Percentiles rank a stretch among this genome's conserved stretches.
These are phyloP conservation scores for Coniochaeta sp. DNA, from an alignment of 2,329 filamentous ascomycete genomes.

Conservation along the genomic window DNA sequence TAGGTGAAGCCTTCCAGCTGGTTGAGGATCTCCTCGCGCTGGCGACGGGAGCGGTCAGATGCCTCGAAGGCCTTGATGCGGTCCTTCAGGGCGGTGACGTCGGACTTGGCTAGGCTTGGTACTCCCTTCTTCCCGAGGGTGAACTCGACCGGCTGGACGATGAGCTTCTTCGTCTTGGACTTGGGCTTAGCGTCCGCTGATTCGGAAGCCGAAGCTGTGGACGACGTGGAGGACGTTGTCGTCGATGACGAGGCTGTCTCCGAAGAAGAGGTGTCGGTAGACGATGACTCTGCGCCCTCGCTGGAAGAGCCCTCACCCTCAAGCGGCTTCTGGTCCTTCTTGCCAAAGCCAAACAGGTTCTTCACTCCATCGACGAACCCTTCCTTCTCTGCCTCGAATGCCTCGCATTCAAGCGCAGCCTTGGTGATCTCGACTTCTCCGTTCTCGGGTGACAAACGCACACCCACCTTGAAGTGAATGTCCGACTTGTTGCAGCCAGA, in stretches of 20 bases:
- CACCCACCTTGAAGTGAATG: constrained; percentile 71
- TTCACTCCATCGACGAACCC: constrained; percentile 90
- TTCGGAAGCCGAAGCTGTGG: constrained; percentile 39
- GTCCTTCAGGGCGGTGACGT: constrained; percentile 50
- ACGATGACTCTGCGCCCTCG: constrained; percentile 30
- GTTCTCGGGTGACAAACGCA: constrained; percentile 64
- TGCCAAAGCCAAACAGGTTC: constrained; percentile 90
- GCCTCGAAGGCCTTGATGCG: constrained; percentile 78
- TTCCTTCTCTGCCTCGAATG: constrained; percentile 65
- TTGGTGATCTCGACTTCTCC: constrained; percentile 74
- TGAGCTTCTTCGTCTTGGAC: constrained; percentile 53
- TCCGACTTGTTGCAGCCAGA: constrained; percentile 70
- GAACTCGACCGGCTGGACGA: constrained; percentile 46
- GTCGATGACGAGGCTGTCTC: constrained; percentile 22
- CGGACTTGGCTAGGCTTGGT: constrained; percentile 39
- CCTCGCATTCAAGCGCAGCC: constrained; percentile 79
- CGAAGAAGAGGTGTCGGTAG: constrained; percentile 29
- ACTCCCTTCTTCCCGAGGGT: constrained; percentile 42
- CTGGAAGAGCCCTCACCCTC: constrained; percentile 50
- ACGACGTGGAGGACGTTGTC: constrained; percentile 11
- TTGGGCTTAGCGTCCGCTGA: constrained; percentile 44
- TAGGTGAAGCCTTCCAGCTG: constrained; percentile 93
- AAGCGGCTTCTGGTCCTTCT: constrained; percentile 76
- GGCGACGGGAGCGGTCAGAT: constrained; percentile 70
- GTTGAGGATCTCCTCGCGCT: constrained; percentile 83